Base-by-base conservation (phyloP, 768 basidiomycete species). In the Punctularia strigosozonata region DNA sequence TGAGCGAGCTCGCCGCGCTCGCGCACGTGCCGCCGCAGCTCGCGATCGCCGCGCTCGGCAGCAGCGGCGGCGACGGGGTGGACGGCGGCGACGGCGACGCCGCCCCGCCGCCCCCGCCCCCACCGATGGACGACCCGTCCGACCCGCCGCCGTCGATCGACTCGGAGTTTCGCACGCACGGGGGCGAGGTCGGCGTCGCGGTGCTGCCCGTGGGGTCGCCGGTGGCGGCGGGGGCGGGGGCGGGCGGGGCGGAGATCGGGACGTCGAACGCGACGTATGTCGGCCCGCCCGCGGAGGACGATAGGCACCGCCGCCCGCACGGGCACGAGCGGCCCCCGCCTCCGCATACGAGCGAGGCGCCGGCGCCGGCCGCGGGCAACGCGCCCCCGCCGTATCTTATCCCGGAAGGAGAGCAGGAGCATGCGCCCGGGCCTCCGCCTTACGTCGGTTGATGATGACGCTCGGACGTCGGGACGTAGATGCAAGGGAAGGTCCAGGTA, bases 111-210 rank as follows among this genome's bases (percentile, higher is more conserved):
- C 87, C 86, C 0, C 86, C 86, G 4, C 84, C 85, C 0, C 80
- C 80, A 14, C 76, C 79, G 24, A 70, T 88, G 64, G 87, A 90
- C 50, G 87, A 90, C 56, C 87, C 87, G 17, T 79, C 77, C 2
- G 87, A 90, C 54, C 87, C 86, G 17, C 87, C 87, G 4, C 87
- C 87, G 10, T 84, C 82, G 5, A 90, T 90, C 48, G 83, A 90
- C 56, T 86, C 82, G 6, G 80, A 77, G 36, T 86, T 80, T 50
- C 68, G 68, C 48, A 60, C 62, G 5, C n/a, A n/a, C n/a, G n/a
- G n/a, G n/a, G n/a, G n/a, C n/a, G n/a, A n/a, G n/a, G n/a, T n/a
- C n/a, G n/a, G n/a, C n/a, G n/a, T n/a, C n/a, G n/a, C n/a, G n/a
- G n/a, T n/a, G n/a, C n/a, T n/a, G n/a, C n/a, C n/a, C n/a, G n/a